These are phyloP conservation scores for Alternaria panax DNA, from an alignment of 2,329 filamentous ascomycete species.

Conservation along the genomic window DNA sequence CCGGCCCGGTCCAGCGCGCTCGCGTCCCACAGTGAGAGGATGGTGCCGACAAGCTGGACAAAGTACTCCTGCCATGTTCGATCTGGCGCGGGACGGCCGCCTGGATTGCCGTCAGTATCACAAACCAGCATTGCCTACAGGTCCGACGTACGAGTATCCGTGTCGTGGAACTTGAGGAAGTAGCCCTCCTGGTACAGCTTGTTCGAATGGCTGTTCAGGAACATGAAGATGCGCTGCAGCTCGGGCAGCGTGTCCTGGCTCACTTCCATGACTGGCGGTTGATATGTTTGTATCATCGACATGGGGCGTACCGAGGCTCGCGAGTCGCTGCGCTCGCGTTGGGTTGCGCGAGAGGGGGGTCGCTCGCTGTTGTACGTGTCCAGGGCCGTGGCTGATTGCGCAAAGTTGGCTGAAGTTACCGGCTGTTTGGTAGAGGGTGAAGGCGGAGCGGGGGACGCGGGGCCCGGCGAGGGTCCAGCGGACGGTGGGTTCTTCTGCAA, in stretches of 20 bases:
- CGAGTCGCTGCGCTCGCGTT: constrained; percentile 55
- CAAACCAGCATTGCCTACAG: constrained; percentile 8
- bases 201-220: constrained; percentile 92
- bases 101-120: constrained; percentile 58
- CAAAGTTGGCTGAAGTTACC: constrained; percentile 24
- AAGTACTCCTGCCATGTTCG: constrained; percentile 96
- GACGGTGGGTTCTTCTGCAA: constrained; percentile 35
- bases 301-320: constrained; percentile 71
- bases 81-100: constrained; percentile 84
- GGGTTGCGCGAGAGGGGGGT: constrained; percentile 45
- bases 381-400: constrained; percentile 41
- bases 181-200: constrained; percentile 98
- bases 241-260: constrained; percentile 87
- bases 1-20: constrained; percentile 87
- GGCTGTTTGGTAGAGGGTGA: constrained; percentile 40
- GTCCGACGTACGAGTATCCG: constrained; percentile 78
- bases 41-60: constrained; percentile 92
- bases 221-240: constrained; percentile 91
- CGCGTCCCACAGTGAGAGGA: constrained; percentile 95
- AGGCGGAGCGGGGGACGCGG: constrained; percentile 44
- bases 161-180: constrained; percentile 94
- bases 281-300: constrained; percentile 86
- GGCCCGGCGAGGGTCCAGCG: constrained; percentile 37
- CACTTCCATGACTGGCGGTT: constrained; percentile 85
- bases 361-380: constrained; percentile 38